These are phyloP conservation scores for Rhizopogon sp. DNA, from an alignment of 768 basidiomycete genomes.

Conservation along the genomic window DNA sequence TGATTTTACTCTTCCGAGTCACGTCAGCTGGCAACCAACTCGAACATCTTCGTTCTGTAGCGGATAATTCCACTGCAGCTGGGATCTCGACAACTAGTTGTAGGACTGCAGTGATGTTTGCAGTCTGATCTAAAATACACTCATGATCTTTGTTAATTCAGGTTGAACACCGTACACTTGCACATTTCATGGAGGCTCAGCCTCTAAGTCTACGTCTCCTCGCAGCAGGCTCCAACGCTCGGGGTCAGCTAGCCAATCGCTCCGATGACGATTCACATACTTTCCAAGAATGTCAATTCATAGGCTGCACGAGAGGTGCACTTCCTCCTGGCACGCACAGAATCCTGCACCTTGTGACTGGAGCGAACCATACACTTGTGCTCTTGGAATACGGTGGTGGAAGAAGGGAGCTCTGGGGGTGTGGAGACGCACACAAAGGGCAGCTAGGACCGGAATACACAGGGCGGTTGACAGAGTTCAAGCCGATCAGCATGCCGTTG, in stretches of 20 bases:
- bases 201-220: constrained; percentile 17
- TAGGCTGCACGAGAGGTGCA: background rate
- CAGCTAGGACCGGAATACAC: constrained; percentile 58
- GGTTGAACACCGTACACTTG: background rate
- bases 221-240: constrained; percentile 41
- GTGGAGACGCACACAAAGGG: constrained; percentile 33
- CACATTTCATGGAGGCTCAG: background rate
- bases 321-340: constrained; percentile 34
- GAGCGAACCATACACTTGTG: too few relatives aligned
- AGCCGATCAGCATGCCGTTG: constrained; percentile 39
- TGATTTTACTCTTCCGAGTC: too few relatives aligned
- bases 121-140: too few relatives aligned
- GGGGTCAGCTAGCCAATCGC: constrained; percentile 38
- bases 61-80: too few relatives aligned
- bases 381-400: constrained; percentile 1
- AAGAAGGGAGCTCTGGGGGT: too few relatives aligned
- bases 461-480: constrained; percentile 31
- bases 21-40: too few relatives aligned
- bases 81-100: too few relatives aligned
- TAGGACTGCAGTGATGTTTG: too few relatives aligned
- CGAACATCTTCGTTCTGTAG: too few relatives aligned
- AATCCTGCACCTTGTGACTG: too few relatives aligned
- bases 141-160: background rate
- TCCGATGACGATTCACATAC: constrained; percentile 29
- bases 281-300: constrained; percentile 35